phyloP scores from a whole-genome alignment of 352 stramenopile genomes.

The Globisporangium abappressorium region DNA sequence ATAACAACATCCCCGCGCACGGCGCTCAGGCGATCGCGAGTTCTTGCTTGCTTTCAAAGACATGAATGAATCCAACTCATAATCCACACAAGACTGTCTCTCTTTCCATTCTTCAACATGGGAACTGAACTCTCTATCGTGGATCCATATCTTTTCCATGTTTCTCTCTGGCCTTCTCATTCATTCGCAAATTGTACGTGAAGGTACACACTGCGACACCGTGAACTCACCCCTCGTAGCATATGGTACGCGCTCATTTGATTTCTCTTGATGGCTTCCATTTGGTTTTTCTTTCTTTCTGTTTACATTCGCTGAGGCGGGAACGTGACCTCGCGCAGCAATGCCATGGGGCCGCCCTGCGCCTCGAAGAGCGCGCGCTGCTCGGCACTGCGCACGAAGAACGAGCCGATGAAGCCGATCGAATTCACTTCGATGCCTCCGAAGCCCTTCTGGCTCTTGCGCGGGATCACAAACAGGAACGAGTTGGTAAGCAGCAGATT shows the following conservation, averaged over 20 bases:
- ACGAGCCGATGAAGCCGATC: conserved; percentile 81
- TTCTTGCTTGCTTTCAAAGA: neutral
- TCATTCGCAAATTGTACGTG: too few relatives aligned
- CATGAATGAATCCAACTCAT: neutral
- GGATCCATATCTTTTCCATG: neutral
- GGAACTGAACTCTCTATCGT: neutral
- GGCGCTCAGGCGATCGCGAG: conserved; percentile 61
- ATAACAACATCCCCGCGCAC: conserved; percentile 79
- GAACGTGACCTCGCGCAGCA: conserved; percentile 68
- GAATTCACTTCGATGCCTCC: conserved; percentile 82
- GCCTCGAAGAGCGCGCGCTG: conserved; percentile 54
- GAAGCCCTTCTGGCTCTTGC: conserved; percentile 37
- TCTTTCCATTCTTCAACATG: neutral
- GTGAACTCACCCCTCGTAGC: too few relatives aligned
- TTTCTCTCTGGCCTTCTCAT: neutral
- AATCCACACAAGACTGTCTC: neutral
- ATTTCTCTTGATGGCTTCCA: neutral
- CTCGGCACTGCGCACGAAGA: conserved; percentile 63
- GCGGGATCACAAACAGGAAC: conserved; percentile 72
- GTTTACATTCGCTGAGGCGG: conserved; percentile 17
- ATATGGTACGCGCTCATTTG: neutral
- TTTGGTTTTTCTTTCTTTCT: neutral
- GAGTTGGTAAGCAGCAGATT: conserved; percentile 73
- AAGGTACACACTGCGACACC: too few relatives aligned
- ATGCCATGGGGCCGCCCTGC: conserved; percentile 45